Conservation (phyloP, 2,329 filamentous ascomycete genomes). For the Polytolypa hystricis region DNA sequence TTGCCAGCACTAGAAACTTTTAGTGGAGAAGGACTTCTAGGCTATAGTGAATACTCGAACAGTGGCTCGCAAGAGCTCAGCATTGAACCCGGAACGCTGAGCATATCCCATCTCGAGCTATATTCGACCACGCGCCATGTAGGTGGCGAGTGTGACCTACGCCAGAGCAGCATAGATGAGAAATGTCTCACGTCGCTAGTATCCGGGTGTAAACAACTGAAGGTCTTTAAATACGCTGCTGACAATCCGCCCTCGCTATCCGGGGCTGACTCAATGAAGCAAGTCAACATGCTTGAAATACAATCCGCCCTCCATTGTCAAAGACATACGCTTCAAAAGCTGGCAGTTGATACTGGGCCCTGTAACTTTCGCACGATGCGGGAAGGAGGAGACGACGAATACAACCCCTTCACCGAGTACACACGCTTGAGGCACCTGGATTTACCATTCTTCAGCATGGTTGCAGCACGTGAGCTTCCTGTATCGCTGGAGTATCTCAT, state of each 20-base stretch:
- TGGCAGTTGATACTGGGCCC: background rate
- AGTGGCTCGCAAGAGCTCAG: background rate
- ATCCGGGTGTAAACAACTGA: background rate
- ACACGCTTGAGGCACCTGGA: background rate
- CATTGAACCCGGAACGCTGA: background rate
- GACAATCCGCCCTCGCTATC: background rate
- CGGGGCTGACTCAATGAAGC: background rate
- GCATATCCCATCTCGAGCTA: constrained; percentile 3
- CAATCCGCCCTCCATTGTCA: background rate
- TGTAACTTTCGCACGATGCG: background rate
- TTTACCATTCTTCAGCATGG: background rate
- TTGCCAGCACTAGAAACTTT: constrained; percentile 1
- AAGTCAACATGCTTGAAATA: background rate
- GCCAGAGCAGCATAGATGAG: background rate
- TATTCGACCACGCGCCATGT: background rate
- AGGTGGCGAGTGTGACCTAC: background rate
- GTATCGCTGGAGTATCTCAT: background rate
- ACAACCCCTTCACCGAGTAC: background rate
- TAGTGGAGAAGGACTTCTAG: background rate
- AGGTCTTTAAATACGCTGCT: background rate
- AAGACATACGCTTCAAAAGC: background rate
- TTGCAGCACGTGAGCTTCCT: background rate
- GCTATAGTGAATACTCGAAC: background rate
- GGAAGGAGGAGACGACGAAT: background rate
- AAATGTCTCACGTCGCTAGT: background rate